phyloP scores from a whole-genome alignment of 2,329 filamentous ascomycete species.

The Colletotrichum musicola region DNA sequence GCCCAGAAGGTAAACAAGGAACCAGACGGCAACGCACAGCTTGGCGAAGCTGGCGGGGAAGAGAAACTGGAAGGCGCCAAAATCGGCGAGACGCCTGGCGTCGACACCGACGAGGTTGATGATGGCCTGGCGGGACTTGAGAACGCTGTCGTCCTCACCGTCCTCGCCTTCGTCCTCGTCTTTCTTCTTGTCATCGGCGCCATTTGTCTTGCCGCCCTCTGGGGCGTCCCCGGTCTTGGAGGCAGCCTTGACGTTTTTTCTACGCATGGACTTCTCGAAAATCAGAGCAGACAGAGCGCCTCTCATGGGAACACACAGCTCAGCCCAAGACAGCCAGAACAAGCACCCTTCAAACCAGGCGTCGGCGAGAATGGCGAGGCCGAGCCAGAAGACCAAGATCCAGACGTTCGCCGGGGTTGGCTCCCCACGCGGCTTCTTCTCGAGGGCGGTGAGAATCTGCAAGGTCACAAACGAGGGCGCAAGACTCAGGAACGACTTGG shows the following conservation, averaged over 20 bases:
- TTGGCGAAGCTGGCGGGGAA: conserved; percentile 74
- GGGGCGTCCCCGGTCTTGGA: conserved; percentile 56
- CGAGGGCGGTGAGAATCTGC: conserved; percentile 74
- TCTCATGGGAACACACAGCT: conserved; percentile 75
- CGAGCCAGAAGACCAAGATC: conserved; percentile 76
- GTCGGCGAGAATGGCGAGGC: conserved; percentile 68
- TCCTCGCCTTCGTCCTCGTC: conserved; percentile 65
- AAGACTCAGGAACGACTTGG: conserved; percentile 71
- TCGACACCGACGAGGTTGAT: conserved; percentile 87
- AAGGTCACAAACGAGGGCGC: conserved; percentile 78
- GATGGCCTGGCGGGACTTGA: conserved; percentile 73
- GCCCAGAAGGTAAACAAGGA: conserved; percentile 77
- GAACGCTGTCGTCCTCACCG: conserved; percentile 54
- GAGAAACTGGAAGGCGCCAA: conserved; percentile 74
- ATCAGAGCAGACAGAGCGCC: conserved; percentile 78
- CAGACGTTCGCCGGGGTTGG: conserved; percentile 67
- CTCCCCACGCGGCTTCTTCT: conserved; percentile 62
- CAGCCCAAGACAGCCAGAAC: conserved; percentile 74
- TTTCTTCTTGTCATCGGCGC: conserved; percentile 46
- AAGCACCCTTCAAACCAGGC: conserved; percentile 74
- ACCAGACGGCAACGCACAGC: conserved; percentile 73
- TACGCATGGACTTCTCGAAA: conserved; percentile 81
- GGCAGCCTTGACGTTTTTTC: conserved; percentile 80
- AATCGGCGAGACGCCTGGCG: conserved; percentile 75
- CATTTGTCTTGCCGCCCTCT: conserved; percentile 47